These are phyloP conservation scores for Hansenula lynferdii DNA, from an alignment of 1,139 yeast species.

Conservation along the genomic window DNA sequence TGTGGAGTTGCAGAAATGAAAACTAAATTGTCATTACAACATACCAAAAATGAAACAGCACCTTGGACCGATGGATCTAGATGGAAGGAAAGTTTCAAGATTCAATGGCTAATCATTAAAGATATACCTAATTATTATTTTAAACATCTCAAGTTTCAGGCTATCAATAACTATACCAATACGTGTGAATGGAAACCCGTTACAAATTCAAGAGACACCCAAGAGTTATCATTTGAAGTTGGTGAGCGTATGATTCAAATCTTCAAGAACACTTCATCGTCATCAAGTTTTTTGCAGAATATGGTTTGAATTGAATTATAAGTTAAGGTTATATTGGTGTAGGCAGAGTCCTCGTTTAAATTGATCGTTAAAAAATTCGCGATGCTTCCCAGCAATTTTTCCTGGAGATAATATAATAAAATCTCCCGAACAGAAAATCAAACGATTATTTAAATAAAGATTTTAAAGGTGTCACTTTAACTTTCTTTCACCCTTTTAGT, in stretches of 20 bases:
- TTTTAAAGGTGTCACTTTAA: too few relatives aligned
- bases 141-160: conserved; percentile 34
- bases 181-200: conserved; percentile 42
- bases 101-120: conserved; percentile 47
- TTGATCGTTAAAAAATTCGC: too few relatives aligned
- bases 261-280: conserved; percentile 23
- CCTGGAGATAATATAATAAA: too few relatives aligned
- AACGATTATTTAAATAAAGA: too few relatives aligned
- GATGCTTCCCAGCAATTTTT: too few relatives aligned
- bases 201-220: conserved; percentile 58
- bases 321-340: too few relatives aligned
- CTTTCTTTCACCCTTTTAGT: too few relatives aligned
- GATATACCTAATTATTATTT: conserved; percentile 46
- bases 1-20: conserved; percentile 62
- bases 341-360: too few relatives aligned
- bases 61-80: conserved; percentile 43
- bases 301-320: too few relatives aligned
- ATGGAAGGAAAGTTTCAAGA: conserved; percentile 49
- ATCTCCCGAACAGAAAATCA: too few relatives aligned
- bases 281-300: conserved; percentile 16
- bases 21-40: conserved; percentile 23
- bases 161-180: conserved; percentile 29
- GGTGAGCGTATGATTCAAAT: conserved; percentile 47
- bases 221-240: conserved; percentile 37
- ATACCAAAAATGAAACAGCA: conserved; percentile 27